Percentiles rank a stretch among this genome's conserved stretches.
Conservation (phyloP, 352 stramenopile genomes). For the Aphanomyces invadans region DNA sequence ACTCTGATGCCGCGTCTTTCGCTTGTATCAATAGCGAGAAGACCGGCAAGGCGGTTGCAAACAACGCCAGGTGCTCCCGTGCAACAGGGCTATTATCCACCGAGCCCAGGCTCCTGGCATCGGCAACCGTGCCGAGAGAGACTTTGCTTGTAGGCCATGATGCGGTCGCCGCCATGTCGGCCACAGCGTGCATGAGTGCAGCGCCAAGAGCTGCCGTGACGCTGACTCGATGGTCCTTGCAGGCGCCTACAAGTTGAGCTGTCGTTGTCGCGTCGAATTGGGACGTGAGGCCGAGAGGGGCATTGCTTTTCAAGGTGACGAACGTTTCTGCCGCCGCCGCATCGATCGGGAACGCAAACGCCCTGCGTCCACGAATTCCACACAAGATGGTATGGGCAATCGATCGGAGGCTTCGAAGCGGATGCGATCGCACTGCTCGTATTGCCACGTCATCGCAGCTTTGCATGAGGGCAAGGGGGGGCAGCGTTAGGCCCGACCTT, state of each 20-base stretch:
- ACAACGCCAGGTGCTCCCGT: not conserved
- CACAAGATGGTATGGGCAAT: not conserved
- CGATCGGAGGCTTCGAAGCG: not conserved
- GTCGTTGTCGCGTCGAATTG: not conserved
- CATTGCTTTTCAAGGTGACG: not conserved
- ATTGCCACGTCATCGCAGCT: not conserved
- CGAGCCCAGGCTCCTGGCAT: not conserved
- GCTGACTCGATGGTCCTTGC: not conserved
- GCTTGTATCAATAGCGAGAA: not conserved
- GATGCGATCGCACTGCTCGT: not conserved
- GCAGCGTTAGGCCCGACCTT: not conserved
- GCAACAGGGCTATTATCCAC: not conserved
- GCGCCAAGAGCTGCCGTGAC: not conserved
- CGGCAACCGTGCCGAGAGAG: not conserved
- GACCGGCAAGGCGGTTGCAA: not conserved
- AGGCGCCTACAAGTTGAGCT: not conserved
- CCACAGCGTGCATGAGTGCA: not conserved
- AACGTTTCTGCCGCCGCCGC: not conserved
- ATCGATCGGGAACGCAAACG: not conserved
- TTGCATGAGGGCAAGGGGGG: not conserved
- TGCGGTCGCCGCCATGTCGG: not conserved
- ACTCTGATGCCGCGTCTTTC: not conserved
- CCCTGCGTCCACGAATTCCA: not conserved
- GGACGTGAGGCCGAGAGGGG: not conserved
- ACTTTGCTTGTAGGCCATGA: not conserved